phyloP scores from a whole-genome alignment of 345 rosid genomes.

The Capsella bursapastoris region DNA sequence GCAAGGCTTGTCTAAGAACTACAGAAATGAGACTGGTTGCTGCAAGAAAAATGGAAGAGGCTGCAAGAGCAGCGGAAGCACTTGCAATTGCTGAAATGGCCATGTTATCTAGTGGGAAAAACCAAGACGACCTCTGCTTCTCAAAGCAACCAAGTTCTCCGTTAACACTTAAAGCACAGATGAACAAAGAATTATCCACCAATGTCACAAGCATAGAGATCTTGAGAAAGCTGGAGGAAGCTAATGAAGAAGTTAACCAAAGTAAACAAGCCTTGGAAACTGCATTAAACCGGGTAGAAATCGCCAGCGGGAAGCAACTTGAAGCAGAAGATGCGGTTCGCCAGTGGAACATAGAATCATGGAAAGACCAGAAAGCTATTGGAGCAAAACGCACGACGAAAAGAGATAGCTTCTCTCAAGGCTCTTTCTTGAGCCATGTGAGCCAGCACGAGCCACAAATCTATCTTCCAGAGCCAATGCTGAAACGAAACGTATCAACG shows the following conservation, averaged over 20 bases:
- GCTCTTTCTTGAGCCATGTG: slow-evolving; percentile 49
- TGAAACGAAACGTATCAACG: slow-evolving; percentile 70
- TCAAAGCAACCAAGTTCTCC: slow-evolving; percentile 59
- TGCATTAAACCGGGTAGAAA: slow-evolving; percentile 67
- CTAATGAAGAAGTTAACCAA: slow-evolving; percentile 73
- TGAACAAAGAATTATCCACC: slow-evolving; percentile 27
- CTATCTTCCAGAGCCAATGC: slow-evolving; percentile 51
- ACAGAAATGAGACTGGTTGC: slow-evolving; percentile 86
- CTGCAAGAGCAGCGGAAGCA: slow-evolving; percentile 90
- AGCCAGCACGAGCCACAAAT: slow-evolving; percentile 37
- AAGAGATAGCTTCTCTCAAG: slow-evolving; percentile 45
- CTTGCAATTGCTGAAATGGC: slow-evolving; percentile 73
- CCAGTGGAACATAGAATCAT: slow-evolving; percentile 64
- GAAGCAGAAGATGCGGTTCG: slow-evolving; percentile 78
- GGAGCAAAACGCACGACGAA: slow-evolving; percentile 34
- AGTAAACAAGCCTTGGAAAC: slow-evolving; percentile 70
- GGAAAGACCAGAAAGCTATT: slow-evolving; percentile 45
- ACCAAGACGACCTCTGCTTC: slow-evolving; percentile 43
- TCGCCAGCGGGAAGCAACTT: slow-evolving; percentile 71
- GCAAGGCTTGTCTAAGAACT: slow-evolving; percentile 48
- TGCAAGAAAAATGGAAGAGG: slow-evolving; percentile 93
- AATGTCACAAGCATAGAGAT: slow-evolving; percentile 47
- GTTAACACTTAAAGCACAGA: slow-evolving; percentile 39
- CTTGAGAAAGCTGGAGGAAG: slow-evolving; percentile 74
- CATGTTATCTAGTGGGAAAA: slow-evolving; percentile 45